Evolutionary conservation across 164 flowering plant species (phyloP).

Genomic region (Macadamia tetraphylla): DNA sequence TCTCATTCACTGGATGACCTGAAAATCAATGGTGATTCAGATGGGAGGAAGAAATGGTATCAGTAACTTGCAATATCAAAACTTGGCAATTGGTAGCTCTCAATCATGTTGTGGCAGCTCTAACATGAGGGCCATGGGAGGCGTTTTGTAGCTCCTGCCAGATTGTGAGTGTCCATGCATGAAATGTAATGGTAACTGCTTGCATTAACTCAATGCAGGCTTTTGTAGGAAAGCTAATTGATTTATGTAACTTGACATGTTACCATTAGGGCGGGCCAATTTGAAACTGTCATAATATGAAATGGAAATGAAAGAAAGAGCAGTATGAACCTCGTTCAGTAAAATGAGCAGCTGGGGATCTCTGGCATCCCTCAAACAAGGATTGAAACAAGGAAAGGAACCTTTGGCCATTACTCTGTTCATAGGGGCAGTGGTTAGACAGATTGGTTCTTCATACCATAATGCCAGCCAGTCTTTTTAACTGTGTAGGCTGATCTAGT

Average conservation of each 20-base stretch:
- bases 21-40: conserved; percentile 19
- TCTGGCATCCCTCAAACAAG: too few species aligned
- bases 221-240: conserved; percentile 1
- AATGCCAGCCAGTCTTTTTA: conserved; percentile 17
- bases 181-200: neutral
- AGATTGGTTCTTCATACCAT: conserved; percentile 13
- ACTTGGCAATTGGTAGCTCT: neutral
- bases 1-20: conserved; percentile 21
- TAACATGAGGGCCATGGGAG: too few species aligned
- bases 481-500: conserved; percentile 18
- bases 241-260: conserved; percentile 10
- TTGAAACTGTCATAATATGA: too few species aligned
- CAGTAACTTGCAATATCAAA: too few species aligned
- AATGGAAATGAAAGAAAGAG: neutral
- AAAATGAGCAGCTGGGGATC: neutral
- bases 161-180: neutral
- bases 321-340: neutral
- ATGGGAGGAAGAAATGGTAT: neutral
- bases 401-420: conserved; percentile 25
- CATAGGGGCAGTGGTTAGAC: conserved; percentile 22
- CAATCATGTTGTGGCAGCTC: neutral
- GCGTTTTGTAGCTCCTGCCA: neutral
- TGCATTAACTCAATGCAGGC: conserved; percentile 18
- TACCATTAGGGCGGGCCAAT: neutral
- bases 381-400: conserved; percentile 25